phyloP scores from a whole-genome alignment of 257 asterid genomes.

The Nicotiana undulata region DNA sequence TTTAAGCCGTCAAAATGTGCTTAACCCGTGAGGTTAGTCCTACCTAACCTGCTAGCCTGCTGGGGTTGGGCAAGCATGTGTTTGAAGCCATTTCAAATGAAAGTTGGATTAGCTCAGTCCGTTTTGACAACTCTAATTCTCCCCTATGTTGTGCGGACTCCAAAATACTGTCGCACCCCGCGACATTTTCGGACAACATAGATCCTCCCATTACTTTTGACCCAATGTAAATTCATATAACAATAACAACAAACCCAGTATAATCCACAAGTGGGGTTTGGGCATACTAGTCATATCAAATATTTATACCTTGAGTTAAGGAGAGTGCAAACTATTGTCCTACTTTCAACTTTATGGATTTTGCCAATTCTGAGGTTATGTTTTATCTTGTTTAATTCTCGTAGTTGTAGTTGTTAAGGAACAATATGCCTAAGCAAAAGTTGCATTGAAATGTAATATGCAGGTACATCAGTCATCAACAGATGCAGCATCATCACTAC shows the following conservation, averaged over 20 bases:
- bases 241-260: too few relatives aligned
- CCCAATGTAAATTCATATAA: too few relatives aligned
- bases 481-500: conserved; percentile 90
- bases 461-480: conserved; percentile 97
- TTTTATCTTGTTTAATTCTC: neutral
- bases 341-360: neutral
- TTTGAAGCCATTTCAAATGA: neutral
- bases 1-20: neutral
- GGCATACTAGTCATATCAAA: too few relatives aligned
- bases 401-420: neutral
- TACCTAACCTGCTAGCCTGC: neutral
- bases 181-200: too few relatives aligned
- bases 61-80: neutral
- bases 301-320: neutral
- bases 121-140: neutral
- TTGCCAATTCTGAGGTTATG: neutral
- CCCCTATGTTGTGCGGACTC: too few relatives aligned
- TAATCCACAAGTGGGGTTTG: too few relatives aligned
- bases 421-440: neutral
- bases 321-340: neutral
- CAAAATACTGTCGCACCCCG: too few relatives aligned
- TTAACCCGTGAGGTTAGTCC: neutral
- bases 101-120: neutral
- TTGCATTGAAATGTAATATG: neutral
- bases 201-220: too few relatives aligned